Evolutionary conservation across 2,329 filamentous ascomycete species (phyloP), one percentile per base, ranked within the genome.

Genomic region (Aureobasidium sp.): DNA sequence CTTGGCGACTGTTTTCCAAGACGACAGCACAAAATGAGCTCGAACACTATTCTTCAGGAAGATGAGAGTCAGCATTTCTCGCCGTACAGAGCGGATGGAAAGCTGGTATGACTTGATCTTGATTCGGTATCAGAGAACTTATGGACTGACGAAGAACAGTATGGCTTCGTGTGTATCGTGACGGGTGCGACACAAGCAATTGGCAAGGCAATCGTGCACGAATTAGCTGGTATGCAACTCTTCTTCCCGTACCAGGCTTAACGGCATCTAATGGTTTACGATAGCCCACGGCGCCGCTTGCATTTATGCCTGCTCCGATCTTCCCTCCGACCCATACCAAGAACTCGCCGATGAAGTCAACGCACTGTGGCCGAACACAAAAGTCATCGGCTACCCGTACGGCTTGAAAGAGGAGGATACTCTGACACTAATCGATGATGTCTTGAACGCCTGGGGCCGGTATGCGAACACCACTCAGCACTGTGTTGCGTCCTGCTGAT

Each of bases 91-190:
- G 62, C 77, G 4, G 82, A 85, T 72, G 82, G 82, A 43, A 85
- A 85, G 70, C 75, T 84, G 51, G 80, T 81, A 65, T 64, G 78
- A 50, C 12, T 29, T 26, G 12, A 29, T 8, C 47, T 13, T 13
- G 3, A 34, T 17, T 2, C 3, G 13, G 17, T 8, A 24, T 15
- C 15, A 3, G n/a, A 7, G 27, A 44, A 9, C 4, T 1, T 13
- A 6, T 17, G 8, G 5, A 32, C 36, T 52, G 48, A 62, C 48
- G 8, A 6, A 9, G 32, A 48, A 13, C 64, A 84, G 79, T 84
- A 86, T 71, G 84, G 84, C 47, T 87, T 87, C 66, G 81, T 87
- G 24, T 87, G 84, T 67, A 80, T 87, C 15, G 84, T 87, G 5
- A 86, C 84, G 0, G 84, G 84, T 15, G 83, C 84, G 27, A 81